Percentiles rank a stretch among this genome's conserved stretches.
phyloP scores from a whole-genome alignment of 1,139 yeast species.

The Lodderomyces jiufengensis region DNA sequence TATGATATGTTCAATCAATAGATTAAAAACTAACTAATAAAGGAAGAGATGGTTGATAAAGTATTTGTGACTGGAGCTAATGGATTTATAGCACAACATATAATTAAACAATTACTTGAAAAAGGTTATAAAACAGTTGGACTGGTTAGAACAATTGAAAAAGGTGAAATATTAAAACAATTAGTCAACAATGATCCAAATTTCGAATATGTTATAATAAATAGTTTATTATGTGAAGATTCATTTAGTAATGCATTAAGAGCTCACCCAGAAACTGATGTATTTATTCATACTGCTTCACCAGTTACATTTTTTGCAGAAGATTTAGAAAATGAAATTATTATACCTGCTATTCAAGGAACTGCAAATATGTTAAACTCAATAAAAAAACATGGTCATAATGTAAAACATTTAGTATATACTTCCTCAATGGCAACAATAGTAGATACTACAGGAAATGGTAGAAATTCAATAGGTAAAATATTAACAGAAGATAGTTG shows the following conservation, averaged over 20 bases:
- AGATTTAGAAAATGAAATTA: slow-evolving; percentile 26
- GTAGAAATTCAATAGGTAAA: slow-evolving; percentile 11
- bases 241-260: slow-evolving; percentile 56
- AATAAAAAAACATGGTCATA: slow-evolving; percentile 22
- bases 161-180: slow-evolving; percentile 23
- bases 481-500: slow-evolving; percentile 30
- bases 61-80: slow-evolving; percentile 26
- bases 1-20: too few relatives aligned
- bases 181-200: slow-evolving; percentile 18
- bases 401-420: slow-evolving; percentile 24
- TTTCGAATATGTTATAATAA: slow-evolving; percentile 28
- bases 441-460: slow-evolving; percentile 6
- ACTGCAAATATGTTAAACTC: slow-evolving; percentile 26
- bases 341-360: slow-evolving; percentile 32
- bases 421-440: slow-evolving; percentile 31
- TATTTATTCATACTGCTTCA: slow-evolving; percentile 33
- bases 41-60: slow-evolving; percentile 1
- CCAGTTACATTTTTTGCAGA: slow-evolving; percentile 26
- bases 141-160: slow-evolving; percentile 30
- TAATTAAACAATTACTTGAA: slow-evolving; percentile 23
- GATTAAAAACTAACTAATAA: background rate
- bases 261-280: slow-evolving; percentile 46
- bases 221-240: slow-evolving; percentile 26
- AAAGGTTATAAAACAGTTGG: slow-evolving; percentile 32
- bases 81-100: slow-evolving; percentile 30